Conservation (phyloP, 352 stramenopile species). For the Phytophthora quininea region DNA sequence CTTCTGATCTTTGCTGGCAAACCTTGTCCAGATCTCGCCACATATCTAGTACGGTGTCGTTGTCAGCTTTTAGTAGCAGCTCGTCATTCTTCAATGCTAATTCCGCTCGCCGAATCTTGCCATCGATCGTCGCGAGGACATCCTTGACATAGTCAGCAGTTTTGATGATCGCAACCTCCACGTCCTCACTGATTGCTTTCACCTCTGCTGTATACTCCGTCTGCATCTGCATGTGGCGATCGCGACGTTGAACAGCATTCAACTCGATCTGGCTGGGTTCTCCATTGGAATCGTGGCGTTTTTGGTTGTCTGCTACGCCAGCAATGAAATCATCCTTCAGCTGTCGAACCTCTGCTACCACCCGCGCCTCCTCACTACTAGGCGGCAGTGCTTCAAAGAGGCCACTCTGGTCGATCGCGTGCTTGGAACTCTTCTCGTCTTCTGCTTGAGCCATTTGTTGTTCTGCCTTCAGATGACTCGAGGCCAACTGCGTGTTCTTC, state of each 20-base stretch:
- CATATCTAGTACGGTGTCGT: slow-evolving; percentile 40
- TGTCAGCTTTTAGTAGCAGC: slow-evolving; percentile 44
- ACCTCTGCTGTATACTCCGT: slow-evolving; percentile 53
- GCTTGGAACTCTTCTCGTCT: slow-evolving; percentile 16
- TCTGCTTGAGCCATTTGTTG: slow-evolving; percentile 40
- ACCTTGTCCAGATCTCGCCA: slow-evolving; percentile 50
- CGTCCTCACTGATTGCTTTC: slow-evolving; percentile 64
- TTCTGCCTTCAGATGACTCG: slow-evolving; percentile 49
- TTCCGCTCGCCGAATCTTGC: slow-evolving; percentile 23
- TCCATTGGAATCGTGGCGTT: not conserved
- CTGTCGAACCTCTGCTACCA: slow-evolving; percentile 59
- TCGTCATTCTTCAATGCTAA: slow-evolving; percentile 36
- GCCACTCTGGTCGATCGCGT: slow-evolving; percentile 20
- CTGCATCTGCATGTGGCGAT: slow-evolving; percentile 62
- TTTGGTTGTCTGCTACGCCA: slow-evolving; percentile 13
- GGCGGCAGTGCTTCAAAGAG: slow-evolving; percentile 16
- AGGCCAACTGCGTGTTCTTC: slow-evolving; percentile 52
- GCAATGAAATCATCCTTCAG: slow-evolving; percentile 51
- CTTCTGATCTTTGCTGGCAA: slow-evolving; percentile 50
- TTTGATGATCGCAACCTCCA: slow-evolving; percentile 60
- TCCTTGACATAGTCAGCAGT: slow-evolving; percentile 68
- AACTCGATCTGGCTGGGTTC: slow-evolving; percentile 52
- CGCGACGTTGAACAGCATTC: slow-evolving; percentile 59
- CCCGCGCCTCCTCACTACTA: slow-evolving; percentile 43
- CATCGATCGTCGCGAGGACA: slow-evolving; percentile 46